These are phyloP conservation scores for Aspergillus quadrilineatus DNA, from an alignment of 2,329 filamentous ascomycete species.

Conservation along the genomic window DNA sequence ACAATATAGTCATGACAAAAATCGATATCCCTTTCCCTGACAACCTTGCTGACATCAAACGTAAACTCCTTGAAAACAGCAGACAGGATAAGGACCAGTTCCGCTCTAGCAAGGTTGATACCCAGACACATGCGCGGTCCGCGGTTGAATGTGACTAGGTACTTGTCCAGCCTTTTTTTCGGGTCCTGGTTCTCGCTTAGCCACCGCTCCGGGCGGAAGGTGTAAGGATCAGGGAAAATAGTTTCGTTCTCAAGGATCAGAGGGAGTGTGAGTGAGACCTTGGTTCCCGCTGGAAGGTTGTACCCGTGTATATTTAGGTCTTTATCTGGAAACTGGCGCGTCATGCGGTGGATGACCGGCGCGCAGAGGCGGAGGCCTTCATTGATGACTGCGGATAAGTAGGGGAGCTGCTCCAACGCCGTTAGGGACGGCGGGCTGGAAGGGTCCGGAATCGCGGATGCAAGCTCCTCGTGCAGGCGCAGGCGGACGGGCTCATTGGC, in stretches of 20 bases:
- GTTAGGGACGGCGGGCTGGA: neutral
- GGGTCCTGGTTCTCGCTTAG: neutral
- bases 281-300: neutral
- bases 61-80: slow-evolving; percentile 6
- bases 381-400: slow-evolving; percentile 5
- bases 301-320: neutral
- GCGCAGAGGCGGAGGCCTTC: slow-evolving; percentile 10
- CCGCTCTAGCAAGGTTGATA: slow-evolving; percentile 9
- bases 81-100: slow-evolving; percentile 12
- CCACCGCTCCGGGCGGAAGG: slow-evolving; percentile 9
- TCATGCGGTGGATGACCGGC: neutral
- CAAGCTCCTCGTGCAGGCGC: slow-evolving; percentile 2
- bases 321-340: slow-evolving; percentile 2
- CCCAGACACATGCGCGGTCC: slow-evolving; percentile 6
- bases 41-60: neutral
- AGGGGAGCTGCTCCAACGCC: slow-evolving; percentile 6
- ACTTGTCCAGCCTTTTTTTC: neutral
- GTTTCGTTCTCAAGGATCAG: neutral
- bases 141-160: slow-evolving; percentile 6
- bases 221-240: neutral
- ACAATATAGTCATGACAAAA: slow-evolving; percentile 2
- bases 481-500: neutral
- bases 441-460: slow-evolving; percentile 2
- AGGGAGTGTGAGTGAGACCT: slow-evolving; percentile 1
- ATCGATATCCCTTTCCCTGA: slow-evolving; percentile 1